Evolutionary conservation across 495 filamentous ascomycete genomes (phyloP), one percentile per base, ranked within the genome.

Genomic region (Margaritispora aquatica): DNA sequence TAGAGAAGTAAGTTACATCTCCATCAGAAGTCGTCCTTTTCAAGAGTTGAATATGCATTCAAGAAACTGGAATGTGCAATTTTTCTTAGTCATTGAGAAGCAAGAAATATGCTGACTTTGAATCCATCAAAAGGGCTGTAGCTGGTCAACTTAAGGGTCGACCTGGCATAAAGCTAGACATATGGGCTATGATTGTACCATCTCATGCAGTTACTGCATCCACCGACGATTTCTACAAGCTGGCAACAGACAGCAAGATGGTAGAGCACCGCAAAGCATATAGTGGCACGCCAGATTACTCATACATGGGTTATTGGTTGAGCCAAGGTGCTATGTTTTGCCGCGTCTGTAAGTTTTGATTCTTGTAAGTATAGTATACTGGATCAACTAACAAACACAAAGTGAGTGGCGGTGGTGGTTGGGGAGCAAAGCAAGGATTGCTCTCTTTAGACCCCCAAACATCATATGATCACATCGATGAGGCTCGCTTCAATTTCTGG

Each of bases 371-470:
- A n/a, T n/a, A n/a, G n/a, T n/a, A 22, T 17, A 8, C 46, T 21
- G n/a, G 11, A 19, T 19, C 44, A 61, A 54, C 36, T 38, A 29
- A 49, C 57, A 57, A 29, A 36, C 60, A 36, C 63, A n/a, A 59
- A 83, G 83, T 94, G 56, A 94, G 89, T 68, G 92, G 92, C 21
- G 92, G 92, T 60, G 92, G 92, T 53, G 92, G 92, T 48, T 96
- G 92, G 92, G 92, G 92, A 4, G 75, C 82, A 61, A 96, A 95
- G 69, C 83, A 85, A 56, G 92, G 92, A 3, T 77, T 96, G 13
- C 74, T 96, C 5, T 91, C 90, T 8, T 75, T 96, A 0, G 90
- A 95, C 66, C 89, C 90, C 20, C 81, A 90, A 62, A 77, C 74
- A 24, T 59, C 41, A 21, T 62, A 54, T 22, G 15, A 52, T 22